These are phyloP conservation scores for Butyriboletus appendiculatus DNA, from an alignment of 1,284 basidiomycete genomes.

Conservation along the genomic window DNA sequence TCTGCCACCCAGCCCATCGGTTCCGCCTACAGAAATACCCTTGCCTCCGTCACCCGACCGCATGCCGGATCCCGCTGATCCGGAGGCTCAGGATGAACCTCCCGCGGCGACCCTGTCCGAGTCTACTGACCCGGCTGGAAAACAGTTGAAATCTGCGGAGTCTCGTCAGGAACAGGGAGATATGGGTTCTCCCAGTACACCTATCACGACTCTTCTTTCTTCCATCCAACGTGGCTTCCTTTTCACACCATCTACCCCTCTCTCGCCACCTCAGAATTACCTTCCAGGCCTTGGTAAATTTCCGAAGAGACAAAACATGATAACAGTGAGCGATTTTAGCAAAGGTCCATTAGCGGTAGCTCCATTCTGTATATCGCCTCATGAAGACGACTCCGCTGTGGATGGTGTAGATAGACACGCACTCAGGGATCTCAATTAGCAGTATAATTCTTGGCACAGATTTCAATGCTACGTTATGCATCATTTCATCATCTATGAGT, in stretches of 20 bases:
- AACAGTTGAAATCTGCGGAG: background rate
- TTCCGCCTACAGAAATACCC: conserved; percentile 24
- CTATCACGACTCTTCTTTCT: conserved; percentile 66
- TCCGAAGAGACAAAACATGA: conserved; percentile 27
- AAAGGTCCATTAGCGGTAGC: background rate
- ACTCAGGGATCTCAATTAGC: conserved; percentile 30
- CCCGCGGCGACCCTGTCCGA: background rate
- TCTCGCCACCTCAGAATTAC: conserved; percentile 58
- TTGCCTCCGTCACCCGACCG: conserved; percentile 31
- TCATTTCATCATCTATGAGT: background rate
- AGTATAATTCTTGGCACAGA: background rate
- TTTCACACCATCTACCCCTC: conserved; percentile 57
- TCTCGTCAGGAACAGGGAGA: conserved; percentile 4
- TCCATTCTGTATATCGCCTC: conserved; percentile 13
- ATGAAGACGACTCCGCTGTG: conserved; percentile 7
- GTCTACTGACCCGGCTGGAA: background rate
- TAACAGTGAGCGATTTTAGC: conserved; percentile 1
- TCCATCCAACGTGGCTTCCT: conserved; percentile 72
- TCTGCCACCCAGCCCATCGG: conserved; percentile 33
- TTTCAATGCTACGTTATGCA: conserved; percentile 8
- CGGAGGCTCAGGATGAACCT: conserved; percentile 5
- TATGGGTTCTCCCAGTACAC: conserved; percentile 45
- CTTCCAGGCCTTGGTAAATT: conserved; percentile 21
- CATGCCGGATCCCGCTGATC: background rate
- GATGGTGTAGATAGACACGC: conserved; percentile 28